These are phyloP conservation scores for Aphanomyces cochlioides DNA, from an alignment of 352 stramenopile species.

Conservation along the genomic window DNA sequence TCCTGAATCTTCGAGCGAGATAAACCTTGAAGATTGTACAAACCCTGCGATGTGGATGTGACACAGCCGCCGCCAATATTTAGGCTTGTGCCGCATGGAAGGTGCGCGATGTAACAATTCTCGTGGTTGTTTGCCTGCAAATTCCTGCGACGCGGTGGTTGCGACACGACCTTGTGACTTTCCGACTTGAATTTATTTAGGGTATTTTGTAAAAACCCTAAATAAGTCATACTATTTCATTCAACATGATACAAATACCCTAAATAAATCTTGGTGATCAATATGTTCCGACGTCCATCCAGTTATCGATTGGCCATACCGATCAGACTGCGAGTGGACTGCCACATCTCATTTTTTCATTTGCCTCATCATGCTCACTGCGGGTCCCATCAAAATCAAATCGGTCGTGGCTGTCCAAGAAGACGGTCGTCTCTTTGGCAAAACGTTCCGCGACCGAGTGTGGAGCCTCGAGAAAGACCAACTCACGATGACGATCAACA, in stretches of 20 bases:
- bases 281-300: background rate
- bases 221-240: background rate
- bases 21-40: too few relatives aligned
- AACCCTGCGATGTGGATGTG: too few relatives aligned
- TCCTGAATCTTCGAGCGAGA: too few relatives aligned
- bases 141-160: too few relatives aligned
- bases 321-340: too few relatives aligned
- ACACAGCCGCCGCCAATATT: too few relatives aligned
- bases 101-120: too few relatives aligned
- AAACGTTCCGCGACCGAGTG: conserved; percentile 8
- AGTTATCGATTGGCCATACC: too few relatives aligned
- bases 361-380: conserved; percentile 1
- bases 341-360: background rate
- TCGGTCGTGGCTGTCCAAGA: conserved; percentile 14
- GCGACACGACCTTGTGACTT: too few relatives aligned
- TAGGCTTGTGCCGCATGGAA: too few relatives aligned
- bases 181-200: too few relatives aligned
- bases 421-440: background rate
- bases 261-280: background rate
- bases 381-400: conserved; percentile 2
- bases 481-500: conserved; percentile 7
- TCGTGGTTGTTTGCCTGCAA: too few relatives aligned
- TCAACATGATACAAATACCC: background rate
- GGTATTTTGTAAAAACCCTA: background rate
- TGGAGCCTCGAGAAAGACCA: background rate